These are phyloP conservation scores for Otatea glauca DNA, from an alignment of 176 grass and related monocot species.

Conservation along the genomic window DNA sequence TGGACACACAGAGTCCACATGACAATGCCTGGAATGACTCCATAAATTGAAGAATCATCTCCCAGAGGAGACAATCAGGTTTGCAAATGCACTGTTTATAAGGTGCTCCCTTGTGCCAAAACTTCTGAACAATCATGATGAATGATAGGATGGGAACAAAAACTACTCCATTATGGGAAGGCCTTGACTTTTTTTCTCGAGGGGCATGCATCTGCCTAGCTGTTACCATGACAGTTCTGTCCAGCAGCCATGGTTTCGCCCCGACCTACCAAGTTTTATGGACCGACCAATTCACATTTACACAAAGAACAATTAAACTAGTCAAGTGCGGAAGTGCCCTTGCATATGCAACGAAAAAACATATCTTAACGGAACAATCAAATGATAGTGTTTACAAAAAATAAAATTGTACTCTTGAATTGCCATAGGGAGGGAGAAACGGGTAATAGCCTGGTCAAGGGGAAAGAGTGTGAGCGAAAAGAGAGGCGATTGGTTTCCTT, in stretches of 20 bases:
- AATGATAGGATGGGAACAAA: background rate
- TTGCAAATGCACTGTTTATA: no score
- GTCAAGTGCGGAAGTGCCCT: no score
- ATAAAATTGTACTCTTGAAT: no score
- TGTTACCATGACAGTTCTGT: background rate
- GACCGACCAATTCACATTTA: background rate
- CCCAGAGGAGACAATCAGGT: background rate
- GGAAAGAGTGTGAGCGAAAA: no score
- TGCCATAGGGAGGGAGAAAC: no score
- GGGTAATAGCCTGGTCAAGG: no score
- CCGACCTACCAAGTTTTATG: background rate
- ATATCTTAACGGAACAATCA: no score
- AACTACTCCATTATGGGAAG: background rate
- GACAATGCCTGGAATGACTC: background rate
- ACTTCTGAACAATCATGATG: background rate
- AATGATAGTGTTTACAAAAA: no score
- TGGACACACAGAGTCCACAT: conserved; percentile 22
- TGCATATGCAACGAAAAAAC: no score
- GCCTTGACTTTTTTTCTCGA: background rate
- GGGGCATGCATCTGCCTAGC: background rate
- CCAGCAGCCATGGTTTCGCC: background rate
- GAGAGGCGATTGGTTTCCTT: no score
- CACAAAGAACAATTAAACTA: background rate
- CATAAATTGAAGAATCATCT: conserved; percentile 29
- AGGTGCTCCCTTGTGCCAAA: background rate